phyloP scores from a whole-genome alignment of 495 filamentous ascomycete species.

The Sporormia fimetaria region DNA sequence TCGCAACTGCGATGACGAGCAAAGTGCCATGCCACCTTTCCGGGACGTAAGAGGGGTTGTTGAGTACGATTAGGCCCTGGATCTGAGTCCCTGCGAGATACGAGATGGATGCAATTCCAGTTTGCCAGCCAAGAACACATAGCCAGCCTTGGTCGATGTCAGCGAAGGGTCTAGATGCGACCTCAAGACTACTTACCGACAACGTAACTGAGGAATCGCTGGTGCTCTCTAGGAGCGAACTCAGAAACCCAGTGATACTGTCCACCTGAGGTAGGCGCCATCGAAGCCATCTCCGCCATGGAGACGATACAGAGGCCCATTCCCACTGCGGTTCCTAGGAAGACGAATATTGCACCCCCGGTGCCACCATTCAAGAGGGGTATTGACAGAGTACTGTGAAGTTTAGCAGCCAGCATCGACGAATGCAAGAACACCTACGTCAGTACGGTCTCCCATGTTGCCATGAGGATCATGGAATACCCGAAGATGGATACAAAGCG shows the following conservation, averaged over 20 bases:
- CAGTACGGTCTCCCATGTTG: slow-evolving; percentile 23
- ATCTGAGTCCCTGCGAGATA: slow-evolving; percentile 36
- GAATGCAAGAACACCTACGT: slow-evolving; percentile 10
- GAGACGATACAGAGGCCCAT: slow-evolving; percentile 10
- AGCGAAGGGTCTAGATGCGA: neutral
- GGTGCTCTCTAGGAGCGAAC: slow-evolving; percentile 34
- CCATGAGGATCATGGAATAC: slow-evolving; percentile 26
- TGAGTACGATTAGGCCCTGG: slow-evolving; percentile 37
- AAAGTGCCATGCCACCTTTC: slow-evolving; percentile 29
- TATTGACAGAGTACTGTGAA: slow-evolving; percentile 11
- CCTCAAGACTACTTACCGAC: slow-evolving; percentile 30
- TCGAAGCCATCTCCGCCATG: slow-evolving; percentile 29
- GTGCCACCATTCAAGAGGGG: slow-evolving; percentile 30
- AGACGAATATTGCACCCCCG: slow-evolving; percentile 21
- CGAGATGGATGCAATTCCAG: slow-evolving; percentile 27
- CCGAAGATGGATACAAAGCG: slow-evolving; percentile 27
- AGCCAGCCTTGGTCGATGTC: slow-evolving; percentile 31
- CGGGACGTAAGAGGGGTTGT: slow-evolving; percentile 22
- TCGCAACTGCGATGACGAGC: slow-evolving; percentile 22
- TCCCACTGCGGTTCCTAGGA: slow-evolving; percentile 12
- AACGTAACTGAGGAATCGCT: slow-evolving; percentile 39
- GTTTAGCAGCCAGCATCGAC: neutral
- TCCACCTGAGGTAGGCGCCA: slow-evolving; percentile 36
- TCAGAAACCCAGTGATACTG: slow-evolving; percentile 47
- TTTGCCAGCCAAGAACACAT: slow-evolving; percentile 33